Conservation (phyloP, 441 rosid species). For the Populus trichocarpa region DNA sequence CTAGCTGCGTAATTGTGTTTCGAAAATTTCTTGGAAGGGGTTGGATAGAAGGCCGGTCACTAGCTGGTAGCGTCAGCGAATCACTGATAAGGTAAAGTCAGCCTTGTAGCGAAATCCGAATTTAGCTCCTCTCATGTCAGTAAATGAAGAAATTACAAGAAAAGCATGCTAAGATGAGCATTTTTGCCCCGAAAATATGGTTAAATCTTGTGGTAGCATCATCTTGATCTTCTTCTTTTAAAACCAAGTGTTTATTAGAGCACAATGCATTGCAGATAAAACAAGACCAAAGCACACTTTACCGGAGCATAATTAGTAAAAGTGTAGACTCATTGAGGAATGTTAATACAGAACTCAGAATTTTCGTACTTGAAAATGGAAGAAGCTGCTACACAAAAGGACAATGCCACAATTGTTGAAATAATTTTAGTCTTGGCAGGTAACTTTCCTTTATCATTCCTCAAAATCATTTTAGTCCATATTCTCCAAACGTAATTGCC, state of each 20-base stretch:
- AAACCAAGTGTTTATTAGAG: too few relatives aligned
- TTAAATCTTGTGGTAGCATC: neutral
- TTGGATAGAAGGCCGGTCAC: neutral
- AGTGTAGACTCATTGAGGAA: too few relatives aligned
- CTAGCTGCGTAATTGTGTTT: neutral
- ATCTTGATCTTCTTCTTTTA: neutral
- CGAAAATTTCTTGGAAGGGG: neutral
- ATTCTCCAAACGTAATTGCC: constrained; percentile 37
- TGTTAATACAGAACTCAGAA: too few relatives aligned
- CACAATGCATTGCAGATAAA: too few relatives aligned
- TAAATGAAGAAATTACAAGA: neutral
- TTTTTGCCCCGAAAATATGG: neutral
- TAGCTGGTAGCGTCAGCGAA: neutral
- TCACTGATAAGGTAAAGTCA: neutral
- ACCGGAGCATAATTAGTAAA: too few relatives aligned
- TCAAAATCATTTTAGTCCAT: constrained; percentile 33
- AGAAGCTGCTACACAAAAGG: constrained; percentile 31
- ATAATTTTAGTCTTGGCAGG: constrained; percentile 27
- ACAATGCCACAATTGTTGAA: constrained; percentile 29
- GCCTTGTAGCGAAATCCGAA: neutral
- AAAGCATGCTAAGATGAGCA: neutral
- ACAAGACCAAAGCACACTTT: neutral
- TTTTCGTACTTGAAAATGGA: constrained; percentile 5
- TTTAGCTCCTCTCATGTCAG: neutral
- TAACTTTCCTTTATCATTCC: constrained; percentile 56